These are phyloP conservation scores for Pseudocercospora cruenta DNA, from an alignment of 2,329 filamentous ascomycete species.

Conservation along the genomic window DNA sequence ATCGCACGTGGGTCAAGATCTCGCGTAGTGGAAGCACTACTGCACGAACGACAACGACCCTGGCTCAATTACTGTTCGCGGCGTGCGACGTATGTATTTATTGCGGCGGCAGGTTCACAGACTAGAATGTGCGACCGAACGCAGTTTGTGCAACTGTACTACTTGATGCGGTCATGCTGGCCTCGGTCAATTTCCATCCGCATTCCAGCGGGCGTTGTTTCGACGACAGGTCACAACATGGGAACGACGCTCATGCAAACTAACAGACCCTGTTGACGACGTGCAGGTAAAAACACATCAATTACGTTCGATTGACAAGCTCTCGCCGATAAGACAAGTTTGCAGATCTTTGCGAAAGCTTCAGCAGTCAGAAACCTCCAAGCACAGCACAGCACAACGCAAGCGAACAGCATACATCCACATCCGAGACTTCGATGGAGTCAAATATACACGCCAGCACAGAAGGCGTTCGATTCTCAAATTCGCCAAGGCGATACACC, in stretches of 20 bases:
- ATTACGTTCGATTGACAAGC: not conserved
- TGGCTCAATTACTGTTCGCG: conserved; percentile 40
- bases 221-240: conserved; percentile 21
- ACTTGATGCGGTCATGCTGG: conserved; percentile 18
- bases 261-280: conserved; percentile 6
- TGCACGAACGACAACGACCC: conserved; percentile 26
- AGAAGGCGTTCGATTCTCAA: conserved; percentile 32
- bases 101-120: conserved; percentile 44
- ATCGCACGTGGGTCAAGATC: conserved; percentile 23
- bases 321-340: not conserved
- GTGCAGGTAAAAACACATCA: conserved; percentile 9
- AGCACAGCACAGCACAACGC: not conserved
- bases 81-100: conserved; percentile 43
- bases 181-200: conserved; percentile 21
- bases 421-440: conserved; percentile 15
- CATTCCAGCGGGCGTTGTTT: conserved; percentile 32
- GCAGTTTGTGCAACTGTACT: conserved; percentile 20
- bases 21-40: conserved; percentile 22
- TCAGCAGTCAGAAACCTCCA: not conserved
- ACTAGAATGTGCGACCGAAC: conserved; percentile 25
- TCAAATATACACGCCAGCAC: conserved; percentile 13
- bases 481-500: conserved; percentile 40
- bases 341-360: not conserved
- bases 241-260: conserved; percentile 11
- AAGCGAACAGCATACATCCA: conserved; percentile 11